Percentiles rank a stretch among this genome's conserved stretches.
Conservation (phyloP, 805 yeast genomes). For the Candida stauntonica region DNA sequence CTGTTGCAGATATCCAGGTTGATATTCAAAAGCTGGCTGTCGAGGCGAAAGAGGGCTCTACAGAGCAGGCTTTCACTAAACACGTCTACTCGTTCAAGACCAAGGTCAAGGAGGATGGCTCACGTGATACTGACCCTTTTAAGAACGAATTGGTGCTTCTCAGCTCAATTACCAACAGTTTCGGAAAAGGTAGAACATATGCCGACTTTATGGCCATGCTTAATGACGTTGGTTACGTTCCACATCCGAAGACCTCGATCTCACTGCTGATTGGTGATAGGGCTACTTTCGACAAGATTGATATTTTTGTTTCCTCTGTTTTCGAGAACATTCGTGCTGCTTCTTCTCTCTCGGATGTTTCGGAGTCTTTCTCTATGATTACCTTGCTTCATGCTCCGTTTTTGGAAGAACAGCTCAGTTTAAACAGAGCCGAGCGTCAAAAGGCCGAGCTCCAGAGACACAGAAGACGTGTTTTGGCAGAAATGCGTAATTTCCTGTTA, state of each 20-base stretch:
- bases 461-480: slow-evolving; percentile 25
- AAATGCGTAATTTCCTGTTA: slow-evolving; percentile 26
- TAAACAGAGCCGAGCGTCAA: slow-evolving; percentile 21
- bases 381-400: slow-evolving; percentile 24
- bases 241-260: slow-evolving; percentile 15
- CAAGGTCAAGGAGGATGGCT: slow-evolving; percentile 3
- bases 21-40: background rate
- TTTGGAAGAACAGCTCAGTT: slow-evolving; percentile 9
- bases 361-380: slow-evolving; percentile 14
- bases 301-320: slow-evolving; percentile 1
- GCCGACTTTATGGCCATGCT: slow-evolving; percentile 16
- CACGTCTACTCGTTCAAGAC: slow-evolving; percentile 10
- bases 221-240: slow-evolving; percentile 4
- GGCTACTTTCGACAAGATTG: slow-evolving; percentile 8
- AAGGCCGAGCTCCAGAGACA: slow-evolving; percentile 16
- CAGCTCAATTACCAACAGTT: slow-evolving; percentile 11
- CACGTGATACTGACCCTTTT: slow-evolving; percentile 6
- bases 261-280: slow-evolving; percentile 15
- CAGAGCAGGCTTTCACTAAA: slow-evolving; percentile 4
- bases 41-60: background rate
- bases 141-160: slow-evolving; percentile 16
- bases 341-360: slow-evolving; percentile 9
- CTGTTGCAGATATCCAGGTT: slow-evolving; percentile 3
- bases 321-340: slow-evolving; percentile 6
- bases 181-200: slow-evolving; percentile 13